A percentile compares a stretch with the other conserved stretches of the same genome.
These are phyloP conservation scores for Orbilia javanica DNA, from an alignment of 2,329 filamentous ascomycete species.

Conservation along the genomic window DNA sequence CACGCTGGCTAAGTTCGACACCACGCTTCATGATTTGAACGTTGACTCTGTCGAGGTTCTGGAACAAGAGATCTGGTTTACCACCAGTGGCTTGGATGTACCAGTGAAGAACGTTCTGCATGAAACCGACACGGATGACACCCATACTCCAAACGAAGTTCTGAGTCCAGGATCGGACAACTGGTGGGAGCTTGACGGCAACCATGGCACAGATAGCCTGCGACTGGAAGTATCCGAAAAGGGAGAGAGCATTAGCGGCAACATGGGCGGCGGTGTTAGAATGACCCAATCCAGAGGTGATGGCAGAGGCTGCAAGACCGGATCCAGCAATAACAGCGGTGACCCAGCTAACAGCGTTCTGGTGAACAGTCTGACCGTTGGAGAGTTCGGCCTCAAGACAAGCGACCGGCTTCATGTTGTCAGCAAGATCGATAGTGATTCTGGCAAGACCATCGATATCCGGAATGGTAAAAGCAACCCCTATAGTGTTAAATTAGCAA, in stretches of 20 bases:
- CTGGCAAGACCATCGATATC: conserved; percentile 89
- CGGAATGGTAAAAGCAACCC: conserved; percentile 87
- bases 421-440: conserved; percentile 81
- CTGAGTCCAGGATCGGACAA: conserved; percentile 93
- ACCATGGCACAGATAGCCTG: conserved; percentile 92
- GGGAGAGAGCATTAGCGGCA: conserved; percentile 90
- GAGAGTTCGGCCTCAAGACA: conserved; percentile 90
- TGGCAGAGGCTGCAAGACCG: conserved; percentile 84
- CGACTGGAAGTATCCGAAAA: conserved; percentile 94
- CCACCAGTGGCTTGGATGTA: conserved; percentile 95
- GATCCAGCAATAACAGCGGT: conserved; percentile 89
- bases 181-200: conserved; percentile 82
- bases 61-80: conserved; percentile 81
- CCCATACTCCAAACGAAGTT: conserved; percentile 99
- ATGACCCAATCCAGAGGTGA: conserved; percentile 90
- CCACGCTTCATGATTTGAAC: conserved; percentile 82
- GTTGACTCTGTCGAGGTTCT: conserved; percentile 79
- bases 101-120: conserved; percentile 92
- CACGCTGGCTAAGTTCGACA: conserved; percentile 62
- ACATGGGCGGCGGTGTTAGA: conserved; percentile 95
- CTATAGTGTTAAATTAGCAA: conserved; percentile 63
- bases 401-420: conserved; percentile 73
- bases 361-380: conserved; percentile 91
- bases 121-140: conserved; percentile 86
- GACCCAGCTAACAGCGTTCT: conserved; percentile 88